Conservation (phyloP, 148 eudicot genomes). For the Chenopodium album region DNA sequence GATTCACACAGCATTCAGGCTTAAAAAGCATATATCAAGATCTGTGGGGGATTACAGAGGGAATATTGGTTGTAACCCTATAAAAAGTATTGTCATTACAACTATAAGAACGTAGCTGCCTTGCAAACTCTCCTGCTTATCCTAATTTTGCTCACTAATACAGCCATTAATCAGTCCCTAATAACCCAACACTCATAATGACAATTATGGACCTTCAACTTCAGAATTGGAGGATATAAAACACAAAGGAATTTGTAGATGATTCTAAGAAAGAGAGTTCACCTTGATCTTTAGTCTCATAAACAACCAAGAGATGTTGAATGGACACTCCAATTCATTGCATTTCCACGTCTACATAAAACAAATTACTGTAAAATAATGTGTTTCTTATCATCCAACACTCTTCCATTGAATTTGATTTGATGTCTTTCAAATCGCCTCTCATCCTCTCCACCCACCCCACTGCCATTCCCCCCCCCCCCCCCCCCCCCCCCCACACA, state of each 20-base stretch:
- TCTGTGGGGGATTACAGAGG: background rate
- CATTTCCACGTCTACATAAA: constrained; percentile 13
- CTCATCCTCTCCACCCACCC: background rate
- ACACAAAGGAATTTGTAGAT: background rate
- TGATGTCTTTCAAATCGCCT: background rate
- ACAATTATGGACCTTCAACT: too few relatives aligned
- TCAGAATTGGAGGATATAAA: background rate
- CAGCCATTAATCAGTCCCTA: background rate
- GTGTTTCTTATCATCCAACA: background rate
- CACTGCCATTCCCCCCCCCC: background rate
- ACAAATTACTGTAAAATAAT: background rate
- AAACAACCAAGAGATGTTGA: constrained; percentile 4
- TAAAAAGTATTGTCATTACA: background rate
- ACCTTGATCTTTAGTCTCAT: constrained; percentile 2
- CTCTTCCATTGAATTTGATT: background rate
- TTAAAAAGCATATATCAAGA: background rate
- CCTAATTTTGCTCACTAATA: background rate
- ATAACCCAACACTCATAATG: background rate
- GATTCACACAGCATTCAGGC: background rate
- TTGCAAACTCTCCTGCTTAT: background rate
- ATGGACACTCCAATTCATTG: constrained; percentile 6
- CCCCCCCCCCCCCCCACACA: background rate
- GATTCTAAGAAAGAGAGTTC: constrained; percentile 1
- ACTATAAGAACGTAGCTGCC: background rate
- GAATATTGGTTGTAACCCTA: background rate